phyloP scores from a whole-genome alignment of 495 filamentous ascomycete species.

The Hyphodiscus hymeniophilus region DNA sequence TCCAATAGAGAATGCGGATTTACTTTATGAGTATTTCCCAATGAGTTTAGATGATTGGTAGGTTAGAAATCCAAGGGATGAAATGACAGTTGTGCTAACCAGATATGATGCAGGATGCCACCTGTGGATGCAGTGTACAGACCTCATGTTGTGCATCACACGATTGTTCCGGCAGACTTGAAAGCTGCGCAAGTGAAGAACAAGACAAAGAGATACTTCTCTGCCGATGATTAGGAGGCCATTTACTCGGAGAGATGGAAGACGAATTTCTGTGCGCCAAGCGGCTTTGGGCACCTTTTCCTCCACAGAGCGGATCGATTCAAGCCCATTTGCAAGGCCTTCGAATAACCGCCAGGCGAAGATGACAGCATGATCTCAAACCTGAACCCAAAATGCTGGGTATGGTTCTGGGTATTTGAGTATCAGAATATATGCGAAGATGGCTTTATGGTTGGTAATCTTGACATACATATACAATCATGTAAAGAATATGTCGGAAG shows the following conservation, averaged over 20 bases:
- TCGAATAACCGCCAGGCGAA: no score
- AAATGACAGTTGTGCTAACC: not conserved
- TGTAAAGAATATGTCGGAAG: no score
- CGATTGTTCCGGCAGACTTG: conserved; percentile 63
- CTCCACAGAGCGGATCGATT: not conserved
- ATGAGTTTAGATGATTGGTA: conserved; percentile 79
- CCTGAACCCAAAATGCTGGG: no score
- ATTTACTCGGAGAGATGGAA: not conserved
- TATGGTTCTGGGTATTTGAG: no score
- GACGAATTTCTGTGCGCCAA: not conserved
- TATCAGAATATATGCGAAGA: no score
- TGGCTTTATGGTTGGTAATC: no score
- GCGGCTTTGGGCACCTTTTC: no score
- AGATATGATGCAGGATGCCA: conserved; percentile 45
- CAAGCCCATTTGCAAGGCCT: no score
- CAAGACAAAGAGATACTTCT: conserved; percentile 76
- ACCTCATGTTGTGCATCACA: conserved; percentile 90
- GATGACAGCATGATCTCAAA: no score
- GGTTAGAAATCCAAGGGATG: conserved; percentile 11
- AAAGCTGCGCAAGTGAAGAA: conserved; percentile 62
- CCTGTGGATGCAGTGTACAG: conserved; percentile 87
- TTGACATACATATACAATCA: no score
- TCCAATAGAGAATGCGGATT: conserved; percentile 67
- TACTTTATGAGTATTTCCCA: conserved; percentile 88
- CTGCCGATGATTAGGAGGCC: conserved; percentile 41